These are phyloP conservation scores for Bipolaris bicolor DNA, from an alignment of 2,329 filamentous ascomycete genomes.

Conservation along the genomic window DNA sequence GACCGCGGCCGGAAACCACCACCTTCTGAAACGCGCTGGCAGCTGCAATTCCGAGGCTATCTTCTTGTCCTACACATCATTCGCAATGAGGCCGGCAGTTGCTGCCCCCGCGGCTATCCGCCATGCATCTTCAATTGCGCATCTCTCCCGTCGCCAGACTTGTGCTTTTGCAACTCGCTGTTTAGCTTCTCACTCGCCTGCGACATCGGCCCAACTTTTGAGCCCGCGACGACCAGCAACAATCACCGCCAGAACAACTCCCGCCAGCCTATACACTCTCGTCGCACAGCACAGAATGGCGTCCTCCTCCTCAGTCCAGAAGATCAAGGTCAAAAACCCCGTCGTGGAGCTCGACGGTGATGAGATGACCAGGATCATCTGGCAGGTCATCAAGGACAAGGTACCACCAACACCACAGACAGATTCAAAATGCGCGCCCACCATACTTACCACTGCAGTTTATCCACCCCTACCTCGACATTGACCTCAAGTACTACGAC, in stretches of 20 bases:
- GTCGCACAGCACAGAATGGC: constrained; percentile 42
- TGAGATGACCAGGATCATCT: constrained; percentile 98
- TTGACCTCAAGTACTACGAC: constrained; percentile 99
- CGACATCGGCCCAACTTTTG: constrained; percentile 32
- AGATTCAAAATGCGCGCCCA: not conserved
- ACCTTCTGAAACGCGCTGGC: constrained; percentile 17
- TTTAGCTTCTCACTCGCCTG: constrained; percentile 32
- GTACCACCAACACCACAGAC: constrained; percentile 43
- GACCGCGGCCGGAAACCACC: constrained; percentile 37
- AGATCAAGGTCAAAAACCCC: constrained; percentile 99
- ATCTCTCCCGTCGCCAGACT: constrained; percentile 28
- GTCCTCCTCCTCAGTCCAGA: constrained; percentile 76
- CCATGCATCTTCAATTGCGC: constrained; percentile 30
- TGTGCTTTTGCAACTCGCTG: constrained; percentile 41
- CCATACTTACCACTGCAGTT: constrained; percentile 58
- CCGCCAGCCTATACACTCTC: constrained; percentile 13
- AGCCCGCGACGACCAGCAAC: constrained; percentile 23
- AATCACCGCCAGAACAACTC: constrained; percentile 4
- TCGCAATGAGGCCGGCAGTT: constrained; percentile 41
- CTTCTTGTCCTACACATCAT: constrained; percentile 7
- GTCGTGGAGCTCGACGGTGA: constrained; percentile 95
- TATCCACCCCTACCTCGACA: constrained; percentile 93
- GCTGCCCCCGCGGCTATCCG: constrained; percentile 36
- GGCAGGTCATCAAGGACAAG: constrained; percentile 98
- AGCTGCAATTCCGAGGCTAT: constrained; percentile 38